Evolutionary conservation across 305 asterid species (phyloP).

Genomic region (Fraxinus ornus): DNA sequence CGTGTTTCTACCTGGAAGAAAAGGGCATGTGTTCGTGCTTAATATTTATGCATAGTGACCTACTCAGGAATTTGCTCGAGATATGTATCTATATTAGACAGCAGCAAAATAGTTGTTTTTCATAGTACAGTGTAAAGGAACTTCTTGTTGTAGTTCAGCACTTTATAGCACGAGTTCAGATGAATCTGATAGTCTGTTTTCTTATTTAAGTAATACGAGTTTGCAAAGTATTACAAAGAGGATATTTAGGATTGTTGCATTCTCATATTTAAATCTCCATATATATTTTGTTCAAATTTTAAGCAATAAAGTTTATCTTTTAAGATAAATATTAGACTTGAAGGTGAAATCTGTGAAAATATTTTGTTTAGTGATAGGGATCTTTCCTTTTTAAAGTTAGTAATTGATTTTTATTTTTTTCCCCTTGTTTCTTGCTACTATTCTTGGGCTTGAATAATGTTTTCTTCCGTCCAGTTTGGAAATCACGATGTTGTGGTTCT

Average conservation of each 20-base stretch:
- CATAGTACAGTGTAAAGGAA: constrained; percentile 1
- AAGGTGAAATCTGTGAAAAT: constrained; percentile 8
- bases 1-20: not conserved
- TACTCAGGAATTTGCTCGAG: not conserved
- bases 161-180: not conserved
- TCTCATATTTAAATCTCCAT: not conserved
- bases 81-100: not conserved
- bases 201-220: not conserved
- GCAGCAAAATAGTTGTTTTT: not conserved
- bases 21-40: not conserved
- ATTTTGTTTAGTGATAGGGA: constrained; percentile 21
- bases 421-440: constrained; percentile 7
- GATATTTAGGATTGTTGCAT: not conserved
- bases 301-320: not conserved
- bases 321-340: constrained; percentile 6
- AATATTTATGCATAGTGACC: not conserved
- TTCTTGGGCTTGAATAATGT: constrained; percentile 26
- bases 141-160: constrained; percentile 14
- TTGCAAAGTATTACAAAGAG: not conserved
- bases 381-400: constrained; percentile 14
- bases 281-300: constrained; percentile 1
- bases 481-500: constrained; percentile 86
- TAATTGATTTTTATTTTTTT: not conserved
- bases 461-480: constrained; percentile 59
- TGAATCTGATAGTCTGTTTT: not conserved